Evolutionary conservation across 305 asterid genomes (phyloP), one percentile per base, ranked within the genome.

Genomic region (Stenogyne calaminthoides): DNA sequence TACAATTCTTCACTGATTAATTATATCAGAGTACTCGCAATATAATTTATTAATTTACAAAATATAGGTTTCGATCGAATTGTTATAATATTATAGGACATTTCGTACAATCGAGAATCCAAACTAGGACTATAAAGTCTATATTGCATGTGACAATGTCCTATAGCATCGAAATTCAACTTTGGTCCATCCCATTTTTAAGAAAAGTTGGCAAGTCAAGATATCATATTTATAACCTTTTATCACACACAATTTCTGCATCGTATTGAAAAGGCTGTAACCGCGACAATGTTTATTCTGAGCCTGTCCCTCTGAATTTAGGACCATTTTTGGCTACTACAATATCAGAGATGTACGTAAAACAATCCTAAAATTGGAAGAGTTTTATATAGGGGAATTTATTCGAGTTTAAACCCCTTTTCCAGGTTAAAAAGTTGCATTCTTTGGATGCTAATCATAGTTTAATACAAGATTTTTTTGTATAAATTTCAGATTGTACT

Each of bases 111-210:
- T n/a, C 20, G 56, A 49, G 20, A 49, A 15, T 47, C 20, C 5
- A 12, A 15, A 47, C 55, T 47, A 40, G 46, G 16, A 2, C 49
- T 46, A 46, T 0, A 5, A 44, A 3, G 36, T 32, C 36, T 44
- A 44, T 47, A 47, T 6, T 46, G 52, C 52, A 46, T 46, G 52
- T 46, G 52, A 12, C 7, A 11, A 46, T 16, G 56, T 49, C 22
- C 4, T 15, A 3, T 19, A 1, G 15, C 32, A 55, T 55, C 60
- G 57, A 25, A 64, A 22, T 40, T 73, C 49, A 25, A 55, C 15
- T 27, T 42, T 55, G 73, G 72, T 65, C 72, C 78, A 65, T 32
- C 20, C 49, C 73, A 73, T 36, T 19, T 46, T 32, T 36, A 16
- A 37, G 65, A 27, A 52, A 52, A 64, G 44, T 20, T 22, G 64